Conservation (phyloP, 164 flowering plant species). For the Buxus sempervirens region DNA sequence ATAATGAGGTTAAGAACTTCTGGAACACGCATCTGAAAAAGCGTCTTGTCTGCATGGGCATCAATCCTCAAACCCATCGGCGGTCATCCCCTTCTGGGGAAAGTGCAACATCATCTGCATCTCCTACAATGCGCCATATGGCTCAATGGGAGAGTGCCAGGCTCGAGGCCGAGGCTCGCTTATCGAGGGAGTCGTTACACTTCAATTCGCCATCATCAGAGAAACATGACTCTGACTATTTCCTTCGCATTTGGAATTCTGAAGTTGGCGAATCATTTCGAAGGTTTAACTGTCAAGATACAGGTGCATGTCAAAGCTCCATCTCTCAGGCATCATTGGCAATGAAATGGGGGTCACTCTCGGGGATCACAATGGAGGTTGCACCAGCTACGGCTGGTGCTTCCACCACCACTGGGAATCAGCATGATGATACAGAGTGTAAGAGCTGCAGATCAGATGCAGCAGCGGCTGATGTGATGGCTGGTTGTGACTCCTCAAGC, state of each 20-base stretch:
- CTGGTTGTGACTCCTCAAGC: slow-evolving; percentile 49
- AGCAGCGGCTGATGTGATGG: slow-evolving; percentile 15
- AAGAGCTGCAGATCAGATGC: slow-evolving; percentile 28
- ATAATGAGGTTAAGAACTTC: slow-evolving; percentile 94
- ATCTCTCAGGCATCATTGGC: slow-evolving; percentile 52
- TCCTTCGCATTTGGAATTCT: slow-evolving; percentile 82
- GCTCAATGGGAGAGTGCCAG: slow-evolving; percentile 86
- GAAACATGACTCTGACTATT: slow-evolving; percentile 43
- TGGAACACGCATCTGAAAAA: slow-evolving; percentile 98
- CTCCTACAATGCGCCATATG: slow-evolving; percentile 58
- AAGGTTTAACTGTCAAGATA: slow-evolving; percentile 19
- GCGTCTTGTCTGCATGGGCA: slow-evolving; percentile 61
- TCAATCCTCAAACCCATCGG: slow-evolving; percentile 66
- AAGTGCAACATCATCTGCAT: slow-evolving; percentile 2
- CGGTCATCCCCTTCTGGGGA: slow-evolving; percentile 19
- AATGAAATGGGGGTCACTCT: slow-evolving; percentile 41
- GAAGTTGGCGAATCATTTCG: slow-evolving; percentile 87
- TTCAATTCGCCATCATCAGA: slow-evolving; percentile 3
- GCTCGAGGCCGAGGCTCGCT: slow-evolving; percentile 76
- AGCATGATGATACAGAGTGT: slow-evolving; percentile 27
- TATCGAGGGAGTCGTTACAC: slow-evolving; percentile 50
- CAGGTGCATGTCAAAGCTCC: slow-evolving; percentile 37
- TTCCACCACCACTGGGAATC: slow-evolving; percentile 14
- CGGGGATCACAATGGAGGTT: slow-evolving; percentile 31
- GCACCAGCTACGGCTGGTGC: slow-evolving; percentile 9